Evolutionary conservation across 2,329 filamentous ascomycete species (phyloP), one percentile per base, ranked within the genome.

Genomic region (Neofusicoccum sp.): DNA sequence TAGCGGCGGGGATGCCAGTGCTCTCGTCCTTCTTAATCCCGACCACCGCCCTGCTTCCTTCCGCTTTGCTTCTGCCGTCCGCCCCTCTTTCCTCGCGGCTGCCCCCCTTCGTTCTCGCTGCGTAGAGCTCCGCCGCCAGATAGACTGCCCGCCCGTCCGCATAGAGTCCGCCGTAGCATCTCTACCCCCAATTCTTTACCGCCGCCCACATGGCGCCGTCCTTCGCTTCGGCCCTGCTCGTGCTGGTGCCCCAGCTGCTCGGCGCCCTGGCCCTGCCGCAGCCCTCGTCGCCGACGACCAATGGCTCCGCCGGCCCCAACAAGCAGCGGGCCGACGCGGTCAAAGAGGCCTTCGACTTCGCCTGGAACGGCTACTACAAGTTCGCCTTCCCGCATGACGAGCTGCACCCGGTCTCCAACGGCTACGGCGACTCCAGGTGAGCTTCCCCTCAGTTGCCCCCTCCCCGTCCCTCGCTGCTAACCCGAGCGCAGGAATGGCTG

Each of bases 381-480:
- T 86, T 91, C 76, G 91, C 91, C 0, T 93, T 91, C 66, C 90
- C 89, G 1, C 85, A 91, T 68, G 92, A 96, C 73, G 90, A 92
- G 48, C 79, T 96, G 8, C 81, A 80, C 65, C 91, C 92, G 0
- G 80, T 91, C 12, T 84, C 83, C 44, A 91, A 92, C 67, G 77
- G 76, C 0, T 89, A 78, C 64, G 81, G 81, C 28, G 87, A 96
- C 74, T 90, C 91, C 61, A 84, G 90, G 90, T 92, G 78, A 67
- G 79, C 70, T 29, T 36, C 8, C 8, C 11, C 12, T 1, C 4
- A 44, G 12, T 1, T 7, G 37, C 16, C 3, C 9, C n/a, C n/a
- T n/a, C n/a, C 11, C 3, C 3, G 4, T 28, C 11, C 6, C 34
- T 12, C 3, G 8, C 43, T 48, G 12, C 63, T 70, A 34, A 67